phyloP scores from a whole-genome alignment of 805 yeast species.

The Wickerhamiella allomyrinae region DNA sequence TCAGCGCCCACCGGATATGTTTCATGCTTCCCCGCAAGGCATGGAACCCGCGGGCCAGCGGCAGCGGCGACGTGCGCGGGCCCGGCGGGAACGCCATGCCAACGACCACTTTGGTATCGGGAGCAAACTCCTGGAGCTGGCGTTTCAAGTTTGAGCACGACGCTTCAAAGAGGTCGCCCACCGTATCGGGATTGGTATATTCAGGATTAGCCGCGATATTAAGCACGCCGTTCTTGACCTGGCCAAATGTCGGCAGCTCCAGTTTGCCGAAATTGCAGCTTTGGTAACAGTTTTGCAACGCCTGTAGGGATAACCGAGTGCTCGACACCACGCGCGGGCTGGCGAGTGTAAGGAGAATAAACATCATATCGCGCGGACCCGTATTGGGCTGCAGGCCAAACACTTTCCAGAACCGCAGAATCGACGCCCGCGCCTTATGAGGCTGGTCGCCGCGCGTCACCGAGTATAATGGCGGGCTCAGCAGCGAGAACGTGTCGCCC shows the following conservation, averaged over 20 bases:
- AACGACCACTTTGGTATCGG: constrained; percentile 8
- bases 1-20: constrained; percentile 12
- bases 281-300: constrained; percentile 23
- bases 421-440: constrained; percentile 25
- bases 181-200: constrained; percentile 15
- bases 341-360: constrained; percentile 18
- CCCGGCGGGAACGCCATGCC: constrained; percentile 15
- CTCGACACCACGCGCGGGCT: constrained; percentile 8
- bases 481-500: constrained; percentile 9
- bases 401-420: constrained; percentile 28
- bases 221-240: constrained; percentile 13
- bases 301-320: constrained; percentile 12
- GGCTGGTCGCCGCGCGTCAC: constrained; percentile 18
- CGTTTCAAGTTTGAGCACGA: constrained; percentile 12
- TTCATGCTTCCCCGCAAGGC: constrained; percentile 13
- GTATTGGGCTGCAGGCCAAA: constrained; percentile 25
- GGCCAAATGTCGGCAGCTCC: constrained; percentile 15
- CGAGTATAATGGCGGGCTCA: constrained; percentile 22
- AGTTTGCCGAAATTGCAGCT: constrained; percentile 24
- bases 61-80: constrained; percentile 12
- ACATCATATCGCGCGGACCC: constrained; percentile 20
- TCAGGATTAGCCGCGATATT: constrained; percentile 12
- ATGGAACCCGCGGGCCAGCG: constrained; percentile 17
- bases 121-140: constrained; percentile 5
- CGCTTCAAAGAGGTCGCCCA: constrained; percentile 17